These are phyloP conservation scores for Serpula lacrymans DNA, from an alignment of 768 basidiomycete genomes.

Conservation along the genomic window DNA sequence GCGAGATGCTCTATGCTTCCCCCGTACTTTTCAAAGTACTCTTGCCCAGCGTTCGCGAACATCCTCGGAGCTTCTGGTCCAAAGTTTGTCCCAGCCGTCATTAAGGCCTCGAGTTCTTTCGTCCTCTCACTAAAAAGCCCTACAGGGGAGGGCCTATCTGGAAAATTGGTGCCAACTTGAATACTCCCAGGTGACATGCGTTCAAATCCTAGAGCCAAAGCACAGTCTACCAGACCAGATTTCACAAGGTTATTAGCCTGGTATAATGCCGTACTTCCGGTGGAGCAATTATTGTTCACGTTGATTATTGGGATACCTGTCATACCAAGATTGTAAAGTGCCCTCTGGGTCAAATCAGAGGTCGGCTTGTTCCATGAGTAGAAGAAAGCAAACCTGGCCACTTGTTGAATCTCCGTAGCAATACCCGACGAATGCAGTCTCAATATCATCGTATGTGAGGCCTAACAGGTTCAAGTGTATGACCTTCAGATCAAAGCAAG, in stretches of 20 bases:
- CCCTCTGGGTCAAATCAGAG: constrained; percentile 43
- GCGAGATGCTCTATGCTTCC: constrained; percentile 61
- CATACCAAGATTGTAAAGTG: constrained; percentile 71
- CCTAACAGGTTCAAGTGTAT: constrained; percentile 43
- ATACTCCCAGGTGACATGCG: constrained; percentile 70
- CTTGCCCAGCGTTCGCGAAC: constrained; percentile 62
- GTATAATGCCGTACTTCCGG: constrained; percentile 69
- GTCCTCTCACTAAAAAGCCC: no score
- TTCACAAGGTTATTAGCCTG: constrained; percentile 64
- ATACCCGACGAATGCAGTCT: constrained; percentile 68
- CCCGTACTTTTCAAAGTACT: constrained; percentile 69
- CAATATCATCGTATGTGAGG: constrained; percentile 66
- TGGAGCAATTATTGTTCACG: constrained; percentile 80
- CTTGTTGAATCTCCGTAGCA: constrained; percentile 69
- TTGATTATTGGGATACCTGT: constrained; percentile 76
- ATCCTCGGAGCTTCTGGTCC: constrained; percentile 66
- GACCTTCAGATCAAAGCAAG: neutral
- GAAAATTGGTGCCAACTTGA: constrained; percentile 56
- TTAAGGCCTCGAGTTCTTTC: no score
- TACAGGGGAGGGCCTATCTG: no score
- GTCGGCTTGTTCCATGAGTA: neutral
- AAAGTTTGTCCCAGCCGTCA: constrained; percentile 46
- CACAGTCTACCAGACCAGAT: constrained; percentile 60
- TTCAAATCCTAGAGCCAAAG: constrained; percentile 76
- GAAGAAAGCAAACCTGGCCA: constrained; percentile 46